Conservation (phyloP, 192 early-diverging fungal species). For the Dispira simplex region DNA sequence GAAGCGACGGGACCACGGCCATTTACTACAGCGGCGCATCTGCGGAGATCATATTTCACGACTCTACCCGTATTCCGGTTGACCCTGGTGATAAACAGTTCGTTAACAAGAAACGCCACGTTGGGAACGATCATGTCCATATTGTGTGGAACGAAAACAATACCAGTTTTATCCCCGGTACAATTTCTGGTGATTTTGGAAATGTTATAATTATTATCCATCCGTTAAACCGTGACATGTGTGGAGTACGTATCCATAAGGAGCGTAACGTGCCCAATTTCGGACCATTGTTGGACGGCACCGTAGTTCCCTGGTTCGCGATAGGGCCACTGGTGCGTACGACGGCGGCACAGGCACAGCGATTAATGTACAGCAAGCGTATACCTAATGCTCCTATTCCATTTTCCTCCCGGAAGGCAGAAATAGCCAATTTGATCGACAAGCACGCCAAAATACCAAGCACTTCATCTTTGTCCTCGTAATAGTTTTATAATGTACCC, state of each 20-base stretch:
- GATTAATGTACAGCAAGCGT: slow-evolving; percentile 2
- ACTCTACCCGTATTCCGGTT: slow-evolving; percentile 73
- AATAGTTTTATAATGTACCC: too few species aligned
- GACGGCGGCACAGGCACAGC: slow-evolving; percentile 63
- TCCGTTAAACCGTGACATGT: slow-evolving; percentile 53
- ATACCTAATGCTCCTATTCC: neutral
- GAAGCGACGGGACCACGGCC: slow-evolving; percentile 55
- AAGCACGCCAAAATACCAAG: neutral
- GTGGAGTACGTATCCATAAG: slow-evolving; percentile 33
- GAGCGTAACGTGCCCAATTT: slow-evolving; percentile 61
- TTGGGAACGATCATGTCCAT: slow-evolving; percentile 98
- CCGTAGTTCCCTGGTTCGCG: slow-evolving; percentile 55
- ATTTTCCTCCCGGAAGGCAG: neutral
- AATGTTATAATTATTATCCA: slow-evolving; percentile 88
- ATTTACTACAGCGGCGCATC: slow-evolving; percentile 77
- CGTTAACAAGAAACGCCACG: slow-evolving; percentile 90
- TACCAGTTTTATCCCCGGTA: slow-evolving; percentile 69
- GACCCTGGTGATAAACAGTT: slow-evolving; percentile 69
- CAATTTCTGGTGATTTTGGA: slow-evolving; percentile 96
- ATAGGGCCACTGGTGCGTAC: slow-evolving; percentile 64
- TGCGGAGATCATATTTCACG: slow-evolving; percentile 85
- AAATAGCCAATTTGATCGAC: neutral
- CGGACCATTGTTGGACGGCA: slow-evolving; percentile 71
- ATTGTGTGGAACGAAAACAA: slow-evolving; percentile 95
- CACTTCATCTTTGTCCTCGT: too few species aligned